Evolutionary conservation across 352 stramenopile species (phyloP).

Genomic region (Phytopythium helicoides): DNA sequence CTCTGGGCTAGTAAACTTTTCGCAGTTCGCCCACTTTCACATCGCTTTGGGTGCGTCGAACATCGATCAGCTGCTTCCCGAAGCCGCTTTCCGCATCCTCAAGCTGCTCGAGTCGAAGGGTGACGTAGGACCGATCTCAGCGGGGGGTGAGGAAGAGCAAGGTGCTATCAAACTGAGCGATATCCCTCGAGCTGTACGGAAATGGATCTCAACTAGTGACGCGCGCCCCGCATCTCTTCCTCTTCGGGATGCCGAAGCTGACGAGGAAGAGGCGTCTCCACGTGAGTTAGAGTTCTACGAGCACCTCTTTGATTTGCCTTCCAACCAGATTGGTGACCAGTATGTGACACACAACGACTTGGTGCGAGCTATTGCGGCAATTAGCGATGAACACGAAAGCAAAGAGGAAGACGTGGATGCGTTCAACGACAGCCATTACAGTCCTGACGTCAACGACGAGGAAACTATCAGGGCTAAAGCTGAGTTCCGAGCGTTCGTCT

Average conservation of each 20-base stretch:
- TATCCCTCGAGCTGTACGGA: slow-evolving; percentile 35
- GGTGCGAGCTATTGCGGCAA: slow-evolving; percentile 45
- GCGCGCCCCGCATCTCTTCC: background rate
- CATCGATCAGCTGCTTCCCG: slow-evolving; percentile 69
- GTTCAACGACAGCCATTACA: slow-evolving; percentile 11
- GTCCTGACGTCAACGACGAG: slow-evolving; percentile 8
- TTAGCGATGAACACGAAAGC: slow-evolving; percentile 27
- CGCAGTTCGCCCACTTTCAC: slow-evolving; percentile 88
- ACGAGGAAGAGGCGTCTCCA: slow-evolving; percentile 12
- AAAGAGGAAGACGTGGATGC: slow-evolving; percentile 12
- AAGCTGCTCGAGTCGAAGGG: slow-evolving; percentile 39
- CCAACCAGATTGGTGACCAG: slow-evolving; percentile 29
- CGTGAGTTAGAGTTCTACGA: slow-evolving; percentile 33
- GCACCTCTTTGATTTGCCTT: slow-evolving; percentile 48
- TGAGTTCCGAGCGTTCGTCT: slow-evolving; percentile 47
- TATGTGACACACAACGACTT: slow-evolving; percentile 73
- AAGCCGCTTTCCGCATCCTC: slow-evolving; percentile 75
- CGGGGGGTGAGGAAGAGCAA: slow-evolving; percentile 11
- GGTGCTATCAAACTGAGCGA: slow-evolving; percentile 51
- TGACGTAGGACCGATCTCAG: background rate
- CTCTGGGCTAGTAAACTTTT: slow-evolving; percentile 82
- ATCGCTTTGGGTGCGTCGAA: slow-evolving; percentile 70
- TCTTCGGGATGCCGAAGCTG: background rate
- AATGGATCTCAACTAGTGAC: slow-evolving; percentile 33
- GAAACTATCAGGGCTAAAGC: slow-evolving; percentile 16